These are phyloP conservation scores for Lasiosphaeria hispida DNA, from an alignment of 495 filamentous ascomycete species.

Conservation along the genomic window DNA sequence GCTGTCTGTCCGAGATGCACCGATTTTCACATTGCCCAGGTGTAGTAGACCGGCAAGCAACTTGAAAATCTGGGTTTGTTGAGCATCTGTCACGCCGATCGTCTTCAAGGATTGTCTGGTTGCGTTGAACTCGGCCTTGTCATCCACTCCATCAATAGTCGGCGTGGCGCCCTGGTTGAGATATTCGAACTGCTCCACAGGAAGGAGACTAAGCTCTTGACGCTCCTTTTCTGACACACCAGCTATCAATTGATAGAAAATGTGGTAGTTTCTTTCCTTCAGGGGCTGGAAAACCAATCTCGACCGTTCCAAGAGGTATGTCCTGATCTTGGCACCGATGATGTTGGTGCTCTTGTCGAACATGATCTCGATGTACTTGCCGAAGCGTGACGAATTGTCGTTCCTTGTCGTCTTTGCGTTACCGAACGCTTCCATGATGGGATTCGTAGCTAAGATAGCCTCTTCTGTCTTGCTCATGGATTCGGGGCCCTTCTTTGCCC, in stretches of 20 bases:
- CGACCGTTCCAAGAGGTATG: constrained; percentile 92
- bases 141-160: constrained; percentile 90
- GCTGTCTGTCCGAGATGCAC: constrained; percentile 83
- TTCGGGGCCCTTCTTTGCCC: constrained; percentile 74
- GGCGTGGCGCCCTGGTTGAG: constrained; percentile 93
- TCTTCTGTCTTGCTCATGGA: constrained; percentile 98
- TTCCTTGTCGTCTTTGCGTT: constrained; percentile 99
- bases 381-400: constrained; percentile 98
- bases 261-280: constrained; percentile 98
- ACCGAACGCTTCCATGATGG: constrained; percentile 99
- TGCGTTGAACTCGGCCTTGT: constrained; percentile 87
- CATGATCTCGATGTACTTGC: constrained; percentile 99
- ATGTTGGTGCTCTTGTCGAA: constrained; percentile 95
- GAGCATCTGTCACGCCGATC: constrained; percentile 73
- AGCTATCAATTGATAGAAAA: constrained; percentile 98
- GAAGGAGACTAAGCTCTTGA: constrained; percentile 69
- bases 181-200: constrained; percentile 90
- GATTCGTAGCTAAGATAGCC: constrained; percentile 96
- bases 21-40: constrained; percentile 94
- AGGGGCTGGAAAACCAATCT: constrained; percentile 97
- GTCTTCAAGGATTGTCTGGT: constrained; percentile 81
- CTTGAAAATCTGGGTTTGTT: constrained; percentile 84
- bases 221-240: constrained; percentile 84
- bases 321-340: constrained; percentile 94
- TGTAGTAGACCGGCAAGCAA: constrained; percentile 90